Evolutionary conservation across 2,329 filamentous ascomycete genomes (phyloP).

Genomic region (Fusarium ramigenum): DNA sequence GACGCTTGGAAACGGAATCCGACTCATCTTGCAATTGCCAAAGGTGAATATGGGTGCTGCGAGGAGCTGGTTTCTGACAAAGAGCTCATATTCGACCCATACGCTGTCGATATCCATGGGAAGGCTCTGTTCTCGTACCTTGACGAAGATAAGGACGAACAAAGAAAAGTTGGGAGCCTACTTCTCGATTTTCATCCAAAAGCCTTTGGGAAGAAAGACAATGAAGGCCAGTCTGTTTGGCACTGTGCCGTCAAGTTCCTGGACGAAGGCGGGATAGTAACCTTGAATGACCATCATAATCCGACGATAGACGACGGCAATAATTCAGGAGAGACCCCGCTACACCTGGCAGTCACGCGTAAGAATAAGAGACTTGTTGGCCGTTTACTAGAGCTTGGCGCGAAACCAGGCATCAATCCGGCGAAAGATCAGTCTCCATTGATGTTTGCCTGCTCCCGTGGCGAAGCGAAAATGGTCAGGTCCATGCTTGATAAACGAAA

Average conservation of each 20-base stretch:
- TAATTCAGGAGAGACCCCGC: not conserved
- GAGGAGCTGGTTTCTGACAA: not conserved
- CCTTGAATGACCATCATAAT: too few species aligned
- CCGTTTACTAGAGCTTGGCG: too few species aligned
- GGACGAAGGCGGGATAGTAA: too few species aligned
- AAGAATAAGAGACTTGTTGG: too few species aligned
- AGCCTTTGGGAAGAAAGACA: not conserved
- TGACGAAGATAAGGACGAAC: not conserved
- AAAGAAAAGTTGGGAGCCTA: not conserved
- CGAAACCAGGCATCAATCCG: not conserved
- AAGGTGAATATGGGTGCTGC: not conserved
- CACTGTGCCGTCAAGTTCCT: not conserved
- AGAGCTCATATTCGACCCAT: not conserved
- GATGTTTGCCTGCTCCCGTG: not conserved
- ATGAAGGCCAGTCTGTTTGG: not conserved
- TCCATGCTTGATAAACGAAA: rapidly evolving
- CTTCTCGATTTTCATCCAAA: not conserved
- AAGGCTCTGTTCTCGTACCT: not conserved
- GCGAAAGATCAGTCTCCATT: not conserved
- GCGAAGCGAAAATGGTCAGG: not conserved
- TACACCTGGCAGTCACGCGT: not conserved
- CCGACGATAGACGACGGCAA: too few species aligned
- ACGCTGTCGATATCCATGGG: not conserved
- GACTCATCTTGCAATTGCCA: not conserved
- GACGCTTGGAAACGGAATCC: not conserved